Conservation (phyloP, 1,284 basidiomycete species). For the Cerioporus squamosus region DNA sequence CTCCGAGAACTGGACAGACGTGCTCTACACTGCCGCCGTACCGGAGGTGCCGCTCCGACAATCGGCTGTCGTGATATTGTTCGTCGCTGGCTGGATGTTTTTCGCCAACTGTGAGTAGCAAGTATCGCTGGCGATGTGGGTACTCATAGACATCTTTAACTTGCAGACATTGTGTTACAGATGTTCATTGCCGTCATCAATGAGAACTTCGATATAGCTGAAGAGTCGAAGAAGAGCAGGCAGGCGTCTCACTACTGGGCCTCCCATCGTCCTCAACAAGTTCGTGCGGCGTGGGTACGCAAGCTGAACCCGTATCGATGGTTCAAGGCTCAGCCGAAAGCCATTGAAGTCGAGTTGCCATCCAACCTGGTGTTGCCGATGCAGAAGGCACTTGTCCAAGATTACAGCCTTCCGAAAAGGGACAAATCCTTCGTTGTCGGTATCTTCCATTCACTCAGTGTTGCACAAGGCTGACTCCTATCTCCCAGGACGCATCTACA, state of each 20-base stretch:
- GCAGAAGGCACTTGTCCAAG: conserved; percentile 75
- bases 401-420: conserved; percentile 50
- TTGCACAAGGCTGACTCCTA: neutral
- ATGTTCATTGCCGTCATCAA: conserved; percentile 99
- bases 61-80: conserved; percentile 74
- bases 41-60: conserved; percentile 76
- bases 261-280: conserved; percentile 54
- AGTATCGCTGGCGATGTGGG: neutral
- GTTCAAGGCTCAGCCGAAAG: conserved; percentile 76
- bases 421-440: conserved; percentile 29
- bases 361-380: conserved; percentile 77
- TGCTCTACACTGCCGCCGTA: conserved; percentile 74
- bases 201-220: conserved; percentile 94
- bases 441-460: neutral
- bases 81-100: conserved; percentile 87
- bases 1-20: conserved; percentile 92
- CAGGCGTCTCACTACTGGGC: conserved; percentile 78
- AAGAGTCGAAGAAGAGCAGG: conserved; percentile 86
- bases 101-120: conserved; percentile 85
- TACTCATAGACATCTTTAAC: conserved; percentile 58
- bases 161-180: conserved; percentile 88
- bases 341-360: conserved; percentile 73
- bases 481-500: conserved; percentile 15
- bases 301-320: conserved; percentile 89
- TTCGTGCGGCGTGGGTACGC: conserved; percentile 72